Base-by-base conservation (phyloP, 352 stramenopile species). In the Sclerospora graminicola region DNA sequence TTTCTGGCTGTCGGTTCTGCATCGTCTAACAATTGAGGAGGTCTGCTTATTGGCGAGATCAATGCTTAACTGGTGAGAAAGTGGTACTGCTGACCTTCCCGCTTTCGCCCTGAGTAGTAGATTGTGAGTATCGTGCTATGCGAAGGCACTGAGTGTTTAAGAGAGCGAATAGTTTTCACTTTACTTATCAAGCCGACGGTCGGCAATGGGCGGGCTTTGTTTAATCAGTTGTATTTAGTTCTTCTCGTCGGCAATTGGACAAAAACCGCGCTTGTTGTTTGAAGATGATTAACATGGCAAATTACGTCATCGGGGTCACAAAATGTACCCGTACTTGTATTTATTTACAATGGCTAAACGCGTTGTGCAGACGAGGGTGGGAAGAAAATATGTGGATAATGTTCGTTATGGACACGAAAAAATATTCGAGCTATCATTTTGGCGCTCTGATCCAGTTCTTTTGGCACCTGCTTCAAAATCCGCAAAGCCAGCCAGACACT, bases 231-330 rank as follows among this genome's bases (percentile, higher is more conserved):
- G 42, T 16, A 24, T 26, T 45, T 60, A 23, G 37, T 46, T 18
- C 34, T 23, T 50, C 33, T 44, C 26, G 10, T 11, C 34, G 28
- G 21, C 45, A 57, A 64, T 64, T 60, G 55, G 50, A 49, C 51
- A 60, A 64, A 63, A 55, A 41, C 16, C 43, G 9, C 13, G 30
- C 27, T 29, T 29, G 20, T 16, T 31, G 32, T 45, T 59, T 49
- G 29, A 51, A 39, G 33, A 28, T 54, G 51, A 27, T 40, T 32
- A 32, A 32, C 8, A 32, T 3, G 21, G 21, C 21, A 26, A 26
- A 7, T 26, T 6, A 26, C 21, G 21, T 26, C 21, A 26, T 26
- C 21, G 21, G 21, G 21, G 6, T 26, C 3, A n/a, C n/a, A n/a
- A n/a, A n/a, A n/a, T n/a, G n/a, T n/a, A n/a, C n/a, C 21, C 3